phyloP scores from a whole-genome alignment of 2,329 filamentous ascomycete species.

The Lachnellula hyalina region DNA sequence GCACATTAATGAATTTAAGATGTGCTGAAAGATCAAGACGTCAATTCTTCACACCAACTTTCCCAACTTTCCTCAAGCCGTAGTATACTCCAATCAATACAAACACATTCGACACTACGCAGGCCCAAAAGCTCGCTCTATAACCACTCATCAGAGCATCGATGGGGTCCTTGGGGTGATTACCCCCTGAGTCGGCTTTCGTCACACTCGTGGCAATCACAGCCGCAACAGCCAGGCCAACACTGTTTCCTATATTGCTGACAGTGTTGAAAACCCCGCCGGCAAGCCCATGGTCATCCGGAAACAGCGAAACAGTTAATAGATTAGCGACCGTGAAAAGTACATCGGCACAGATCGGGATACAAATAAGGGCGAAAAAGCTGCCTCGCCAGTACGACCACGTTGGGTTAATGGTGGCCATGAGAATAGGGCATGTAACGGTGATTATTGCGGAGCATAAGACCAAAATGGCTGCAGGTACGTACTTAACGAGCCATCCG shows the following conservation, averaged over 20 bases:
- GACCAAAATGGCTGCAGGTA: slow-evolving; percentile 39
- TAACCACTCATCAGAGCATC: slow-evolving; percentile 45
- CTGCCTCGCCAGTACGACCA: slow-evolving; percentile 43
- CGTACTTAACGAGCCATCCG: slow-evolving; percentile 40
- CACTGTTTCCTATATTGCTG: slow-evolving; percentile 48
- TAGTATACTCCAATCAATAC: slow-evolving; percentile 31
- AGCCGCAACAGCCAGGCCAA: slow-evolving; percentile 47
- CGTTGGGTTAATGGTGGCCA: slow-evolving; percentile 39
- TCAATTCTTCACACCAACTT: slow-evolving; percentile 30
- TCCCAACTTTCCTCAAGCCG: slow-evolving; percentile 39
- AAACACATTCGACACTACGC: slow-evolving; percentile 41
- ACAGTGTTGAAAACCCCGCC: slow-evolving; percentile 58
- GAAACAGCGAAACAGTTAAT: slow-evolving; percentile 48
- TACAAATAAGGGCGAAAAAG: slow-evolving; percentile 39
- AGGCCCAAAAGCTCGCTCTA: slow-evolving; percentile 47
- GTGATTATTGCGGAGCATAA: slow-evolving; percentile 33
- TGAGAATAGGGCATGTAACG: slow-evolving; percentile 37
- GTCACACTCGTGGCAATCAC: slow-evolving; percentile 44
- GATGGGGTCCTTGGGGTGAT: slow-evolving; percentile 18
- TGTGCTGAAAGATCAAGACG: too few relatives aligned
- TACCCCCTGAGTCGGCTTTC: slow-evolving; percentile 31
- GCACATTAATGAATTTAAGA: too few relatives aligned
- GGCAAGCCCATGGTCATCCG: slow-evolving; percentile 51
- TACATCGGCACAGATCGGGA: slow-evolving; percentile 37
- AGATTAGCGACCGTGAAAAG: slow-evolving; percentile 53